Evolutionary conservation across 2,329 filamentous ascomycete species (phyloP), one percentile per base, ranked within the genome.

Genomic region (Ophiostoma fasciatum): DNA sequence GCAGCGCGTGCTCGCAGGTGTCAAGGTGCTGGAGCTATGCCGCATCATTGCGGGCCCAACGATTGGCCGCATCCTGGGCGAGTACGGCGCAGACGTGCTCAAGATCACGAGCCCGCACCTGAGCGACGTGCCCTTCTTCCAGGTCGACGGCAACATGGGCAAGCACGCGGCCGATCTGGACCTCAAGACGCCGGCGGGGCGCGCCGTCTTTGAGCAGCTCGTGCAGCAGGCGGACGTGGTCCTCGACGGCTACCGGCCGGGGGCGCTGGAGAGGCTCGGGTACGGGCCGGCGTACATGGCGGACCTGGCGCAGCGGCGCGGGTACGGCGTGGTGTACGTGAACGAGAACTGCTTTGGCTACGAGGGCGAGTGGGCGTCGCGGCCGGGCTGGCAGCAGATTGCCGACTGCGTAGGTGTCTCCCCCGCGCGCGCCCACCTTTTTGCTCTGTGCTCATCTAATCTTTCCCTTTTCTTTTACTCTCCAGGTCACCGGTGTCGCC

Each of bases 311-410:
- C 54, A 47, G 4, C 49, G 51, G 17, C 52, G 62, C 14, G 55
- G 55, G 12, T 55, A 54, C 20, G 63, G 63, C 7, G 57, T 66
- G 14, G 54, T 69, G 4, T 65, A 63, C 39, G 60, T 64, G 0
- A 55, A 56, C 10, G 64, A 68, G 49, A 67, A 66, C 49, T 66
- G 63, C 49, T 68, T 66, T 45, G 78, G 78, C 1, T 73, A 69
- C 23, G 57, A 65, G 21, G 70, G 66, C 17, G 56, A 57, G 10
- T 67, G 60, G 47, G 50, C 51, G 2, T 51, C 57, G 36, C 52
- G 64, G 1, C 59, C 60, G 1, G 65, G 64, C 4, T 70, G 64
- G 63, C 62, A 67, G 49, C 63, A 68, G 45, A 63, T 68, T 35
- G 61, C 59, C 28, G 60, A 64, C 40, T 77, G 67, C 37, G 74